These are phyloP conservation scores for Trametes elegans DNA, from an alignment of 768 basidiomycete genomes.

Conservation along the genomic window DNA sequence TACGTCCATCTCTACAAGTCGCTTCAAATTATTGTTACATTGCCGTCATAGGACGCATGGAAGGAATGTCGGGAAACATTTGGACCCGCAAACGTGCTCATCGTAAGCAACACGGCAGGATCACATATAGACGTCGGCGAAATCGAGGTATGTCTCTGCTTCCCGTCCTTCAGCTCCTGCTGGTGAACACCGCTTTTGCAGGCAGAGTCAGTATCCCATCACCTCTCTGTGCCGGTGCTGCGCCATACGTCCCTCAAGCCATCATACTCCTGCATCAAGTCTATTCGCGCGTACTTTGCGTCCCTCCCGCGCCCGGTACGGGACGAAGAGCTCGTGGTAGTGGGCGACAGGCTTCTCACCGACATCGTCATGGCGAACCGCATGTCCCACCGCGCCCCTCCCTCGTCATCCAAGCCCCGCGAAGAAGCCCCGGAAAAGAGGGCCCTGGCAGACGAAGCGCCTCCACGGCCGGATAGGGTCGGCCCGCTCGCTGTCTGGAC, in stretches of 20 bases:
- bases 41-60: slow-evolving; percentile 78
- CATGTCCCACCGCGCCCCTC: slow-evolving; percentile 37
- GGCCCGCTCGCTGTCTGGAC: slow-evolving; percentile 73
- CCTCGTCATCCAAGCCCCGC: not conserved
- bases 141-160: slow-evolving; percentile 58
- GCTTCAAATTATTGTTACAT: not conserved
- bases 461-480: not conserved
- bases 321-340: slow-evolving; percentile 68
- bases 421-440: slow-evolving; percentile 16
- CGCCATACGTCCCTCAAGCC: slow-evolving; percentile 79
- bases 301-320: slow-evolving; percentile 53
- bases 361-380: slow-evolving; percentile 87
- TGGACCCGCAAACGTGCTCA: slow-evolving; percentile 74
- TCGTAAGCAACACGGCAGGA: slow-evolving; percentile 95
- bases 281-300: slow-evolving; percentile 75
- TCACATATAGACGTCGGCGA: slow-evolving; percentile 72
- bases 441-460: not conserved
- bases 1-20: slow-evolving; percentile 24
- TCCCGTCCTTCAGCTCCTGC: not conserved
- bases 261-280: slow-evolving; percentile 66
- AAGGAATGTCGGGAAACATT: slow-evolving; percentile 66
- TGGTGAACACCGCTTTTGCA: slow-evolving; percentile 32
- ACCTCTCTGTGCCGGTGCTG: slow-evolving; percentile 81
- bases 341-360: slow-evolving; percentile 93
- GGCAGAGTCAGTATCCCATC: slow-evolving; percentile 83